These are phyloP conservation scores for Solanum pimpinellifolium DNA, from an alignment of 257 asterid species.

Conservation along the genomic window DNA sequence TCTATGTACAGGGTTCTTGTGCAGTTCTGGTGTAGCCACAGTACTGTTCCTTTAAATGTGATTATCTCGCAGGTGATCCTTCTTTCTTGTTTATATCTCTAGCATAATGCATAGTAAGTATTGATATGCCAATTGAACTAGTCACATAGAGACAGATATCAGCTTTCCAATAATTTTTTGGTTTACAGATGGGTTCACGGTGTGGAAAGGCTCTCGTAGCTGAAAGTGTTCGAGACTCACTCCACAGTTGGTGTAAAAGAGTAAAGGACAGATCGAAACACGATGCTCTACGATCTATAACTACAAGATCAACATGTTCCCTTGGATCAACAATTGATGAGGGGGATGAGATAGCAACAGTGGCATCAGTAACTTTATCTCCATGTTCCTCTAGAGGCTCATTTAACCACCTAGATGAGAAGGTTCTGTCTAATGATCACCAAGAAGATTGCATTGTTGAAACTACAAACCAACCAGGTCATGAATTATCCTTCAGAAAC, in stretches of 20 bases:
- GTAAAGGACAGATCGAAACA: constrained; percentile 57
- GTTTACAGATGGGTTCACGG: constrained; percentile 66
- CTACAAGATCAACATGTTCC: constrained; percentile 72
- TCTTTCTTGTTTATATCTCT: neutral
- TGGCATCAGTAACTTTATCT: constrained; percentile 52
- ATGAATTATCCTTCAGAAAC: constrained; percentile 17
- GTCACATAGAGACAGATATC: neutral
- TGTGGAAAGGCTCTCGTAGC: constrained; percentile 78
- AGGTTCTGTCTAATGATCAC: constrained; percentile 1
- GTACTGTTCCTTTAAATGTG: constrained; percentile 71
- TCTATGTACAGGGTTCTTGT: constrained; percentile 49
- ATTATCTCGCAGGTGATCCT: constrained; percentile 51
- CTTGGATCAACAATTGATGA: constrained; percentile 46
- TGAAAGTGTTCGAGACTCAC: constrained; percentile 70
- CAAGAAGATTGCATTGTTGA: constrained; percentile 10
- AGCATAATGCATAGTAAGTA: neutral
- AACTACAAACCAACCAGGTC: constrained; percentile 2
- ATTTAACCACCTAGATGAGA: constrained; percentile 15
- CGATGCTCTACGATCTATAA: constrained; percentile 32
- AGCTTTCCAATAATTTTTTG: neutral
- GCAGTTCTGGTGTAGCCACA: constrained; percentile 90
- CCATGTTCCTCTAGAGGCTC: constrained; percentile 48
- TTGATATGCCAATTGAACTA: neutral
- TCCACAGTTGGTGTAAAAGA: constrained; percentile 94
- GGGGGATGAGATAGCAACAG: constrained; percentile 55